Conservation (phyloP, 2,329 filamentous ascomycete genomes). For the Huntiella omanensis region DNA sequence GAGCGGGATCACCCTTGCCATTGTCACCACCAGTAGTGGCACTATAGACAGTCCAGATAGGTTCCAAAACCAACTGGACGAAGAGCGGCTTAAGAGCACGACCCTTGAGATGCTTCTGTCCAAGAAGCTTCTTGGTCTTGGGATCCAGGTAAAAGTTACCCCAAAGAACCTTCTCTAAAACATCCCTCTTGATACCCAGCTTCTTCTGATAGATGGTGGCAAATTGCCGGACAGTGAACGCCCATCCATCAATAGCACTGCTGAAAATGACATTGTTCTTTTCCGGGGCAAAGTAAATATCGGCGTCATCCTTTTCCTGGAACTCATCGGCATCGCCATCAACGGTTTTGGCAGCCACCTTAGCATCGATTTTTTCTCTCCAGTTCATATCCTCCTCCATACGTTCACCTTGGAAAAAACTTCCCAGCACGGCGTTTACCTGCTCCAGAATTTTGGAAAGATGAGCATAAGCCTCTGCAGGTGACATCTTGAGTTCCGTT, state of each 20-base stretch:
- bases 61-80: constrained; percentile 86
- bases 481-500: constrained; percentile 87
- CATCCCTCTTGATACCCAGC: constrained; percentile 72
- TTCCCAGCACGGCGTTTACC: constrained; percentile 91
- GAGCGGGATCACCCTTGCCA: constrained; percentile 60
- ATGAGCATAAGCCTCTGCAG: constrained; percentile 74
- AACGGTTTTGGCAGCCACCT: constrained; percentile 51
- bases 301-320: constrained; percentile 85
- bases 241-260: constrained; percentile 97
- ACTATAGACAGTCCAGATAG: constrained; percentile 89
- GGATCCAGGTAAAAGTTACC: constrained; percentile 92
- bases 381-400: constrained; percentile 98
- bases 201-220: constrained; percentile 90
- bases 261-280: constrained; percentile 99
- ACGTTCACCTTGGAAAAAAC: constrained; percentile 91
- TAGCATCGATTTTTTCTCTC: constrained; percentile 82
- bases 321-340: constrained; percentile 39
- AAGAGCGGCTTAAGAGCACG: constrained; percentile 89
- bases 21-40: constrained; percentile 69
- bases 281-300: constrained; percentile 93
- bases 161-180: constrained; percentile 90
- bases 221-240: constrained; percentile 90
- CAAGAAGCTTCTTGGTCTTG: constrained; percentile 86
- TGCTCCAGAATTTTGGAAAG: constrained; percentile 80
- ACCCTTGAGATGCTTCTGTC: constrained; percentile 81